These are phyloP conservation scores for Fusarium nelsonii DNA, from an alignment of 2,329 filamentous ascomycete genomes.

Conservation along the genomic window DNA sequence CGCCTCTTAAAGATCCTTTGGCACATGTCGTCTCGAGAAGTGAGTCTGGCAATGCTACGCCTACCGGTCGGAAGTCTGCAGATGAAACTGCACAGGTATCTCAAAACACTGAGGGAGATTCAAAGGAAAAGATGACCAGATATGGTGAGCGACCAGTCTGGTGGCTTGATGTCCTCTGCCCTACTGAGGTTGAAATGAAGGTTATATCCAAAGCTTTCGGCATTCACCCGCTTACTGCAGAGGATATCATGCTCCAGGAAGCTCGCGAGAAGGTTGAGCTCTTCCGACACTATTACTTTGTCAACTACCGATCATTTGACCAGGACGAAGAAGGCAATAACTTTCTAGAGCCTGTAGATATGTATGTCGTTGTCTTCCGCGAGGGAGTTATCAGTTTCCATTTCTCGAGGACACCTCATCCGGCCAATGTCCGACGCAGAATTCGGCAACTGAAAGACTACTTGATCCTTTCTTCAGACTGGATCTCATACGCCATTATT, in stretches of 20 bases:
- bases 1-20: constrained; percentile 50
- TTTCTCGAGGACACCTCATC: constrained; percentile 95
- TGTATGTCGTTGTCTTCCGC: constrained; percentile 97
- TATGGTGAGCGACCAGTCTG: constrained; percentile 91
- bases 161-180: constrained; percentile 94
- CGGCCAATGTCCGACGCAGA: constrained; percentile 92
- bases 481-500: constrained; percentile 98
- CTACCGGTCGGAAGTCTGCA: constrained; percentile 58
- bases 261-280: constrained; percentile 97
- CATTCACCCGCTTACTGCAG: constrained; percentile 93
- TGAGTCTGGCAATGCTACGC: constrained; percentile 62
- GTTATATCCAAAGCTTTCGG: constrained; percentile 91
- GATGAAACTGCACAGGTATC: constrained; percentile 40
- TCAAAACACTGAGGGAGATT: constrained; percentile 36
- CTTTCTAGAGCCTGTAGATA: constrained; percentile 94
- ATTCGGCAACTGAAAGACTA: constrained; percentile 96
- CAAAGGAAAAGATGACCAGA: constrained; percentile 61
- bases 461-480: constrained; percentile 91
- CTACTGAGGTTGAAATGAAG: constrained; percentile 96
- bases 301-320: constrained; percentile 98
- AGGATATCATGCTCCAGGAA: constrained; percentile 98
- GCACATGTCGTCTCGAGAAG: constrained; percentile 50
- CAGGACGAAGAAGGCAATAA: constrained; percentile 91
- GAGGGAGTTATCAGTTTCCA: constrained; percentile 97
- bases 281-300: constrained; percentile 97